phyloP scores from a whole-genome alignment of 495 filamentous ascomycete genomes.

The Xylaria longipes region DNA sequence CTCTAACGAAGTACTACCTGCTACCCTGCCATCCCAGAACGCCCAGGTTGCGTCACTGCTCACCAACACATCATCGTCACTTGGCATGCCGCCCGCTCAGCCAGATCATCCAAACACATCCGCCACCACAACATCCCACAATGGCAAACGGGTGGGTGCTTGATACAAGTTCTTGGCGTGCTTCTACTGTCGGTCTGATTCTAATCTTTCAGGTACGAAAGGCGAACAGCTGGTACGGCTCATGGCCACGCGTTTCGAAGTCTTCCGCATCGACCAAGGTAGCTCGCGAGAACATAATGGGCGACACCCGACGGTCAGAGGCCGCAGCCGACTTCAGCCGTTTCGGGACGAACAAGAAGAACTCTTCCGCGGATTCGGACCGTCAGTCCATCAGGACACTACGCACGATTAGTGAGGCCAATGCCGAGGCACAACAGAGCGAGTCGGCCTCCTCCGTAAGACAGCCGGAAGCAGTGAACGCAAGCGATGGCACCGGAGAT shows the following conservation, averaged over 20 bases:
- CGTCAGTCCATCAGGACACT: slow-evolving; percentile 35
- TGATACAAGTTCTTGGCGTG: slow-evolving; percentile 7
- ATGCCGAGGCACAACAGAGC: slow-evolving; percentile 27
- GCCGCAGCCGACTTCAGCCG: slow-evolving; percentile 53
- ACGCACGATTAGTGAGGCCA: slow-evolving; percentile 34
- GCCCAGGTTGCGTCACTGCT: slow-evolving; percentile 41
- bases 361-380: slow-evolving; percentile 33
- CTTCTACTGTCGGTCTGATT: slow-evolving; percentile 23
- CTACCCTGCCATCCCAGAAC: slow-evolving; percentile 38
- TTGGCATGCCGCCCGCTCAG: slow-evolving; percentile 31
- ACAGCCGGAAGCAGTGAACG: background rate
- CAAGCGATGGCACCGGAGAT: background rate
- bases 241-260: slow-evolving; percentile 71
- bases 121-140: slow-evolving; percentile 26
- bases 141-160: slow-evolving; percentile 32
- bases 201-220: slow-evolving; percentile 53
- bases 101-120: slow-evolving; percentile 29
- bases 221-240: slow-evolving; percentile 67
- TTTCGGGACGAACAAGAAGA: slow-evolving; percentile 50
- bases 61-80: slow-evolving; percentile 24
- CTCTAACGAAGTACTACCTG: slow-evolving; percentile 34
- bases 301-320: slow-evolving; percentile 50
- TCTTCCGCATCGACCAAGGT: slow-evolving; percentile 75
- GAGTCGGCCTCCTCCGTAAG: slow-evolving; percentile 36
- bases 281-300: slow-evolving; percentile 78